phyloP scores from a whole-genome alignment of 306 rosid species.

The Boehmeria nivea region DNA sequence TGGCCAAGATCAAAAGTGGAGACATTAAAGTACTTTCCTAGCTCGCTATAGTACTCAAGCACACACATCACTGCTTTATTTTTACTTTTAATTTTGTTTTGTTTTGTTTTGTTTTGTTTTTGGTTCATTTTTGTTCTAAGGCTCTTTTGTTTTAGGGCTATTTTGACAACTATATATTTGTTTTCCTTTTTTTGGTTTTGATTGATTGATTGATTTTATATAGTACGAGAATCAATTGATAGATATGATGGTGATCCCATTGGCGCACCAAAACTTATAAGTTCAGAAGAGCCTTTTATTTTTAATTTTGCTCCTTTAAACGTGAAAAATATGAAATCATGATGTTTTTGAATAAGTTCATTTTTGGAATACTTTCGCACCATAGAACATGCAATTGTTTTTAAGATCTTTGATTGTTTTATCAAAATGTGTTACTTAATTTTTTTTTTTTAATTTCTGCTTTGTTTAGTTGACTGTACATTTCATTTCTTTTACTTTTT shows the following conservation, averaged over 20 bases:
- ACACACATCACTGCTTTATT: background rate
- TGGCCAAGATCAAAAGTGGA: slow-evolving; percentile 81
- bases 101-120: slow-evolving; percentile 4
- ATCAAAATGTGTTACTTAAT: no score
- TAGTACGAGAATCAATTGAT: slow-evolving; percentile 11
- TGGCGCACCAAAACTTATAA: slow-evolving; percentile 1
- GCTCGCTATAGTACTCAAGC: background rate
- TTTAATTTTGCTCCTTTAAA: no score
- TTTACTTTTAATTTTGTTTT: background rate
- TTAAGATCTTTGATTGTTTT: no score
- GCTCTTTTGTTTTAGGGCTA: slow-evolving; percentile 13
- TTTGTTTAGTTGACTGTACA: no score
- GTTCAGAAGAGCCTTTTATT: background rate
- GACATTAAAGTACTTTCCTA: slow-evolving; percentile 64
- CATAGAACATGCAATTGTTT: background rate
- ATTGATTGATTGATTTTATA: slow-evolving; percentile 1
- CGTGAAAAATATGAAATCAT: background rate
- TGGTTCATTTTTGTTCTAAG: background rate
- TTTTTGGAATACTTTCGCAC: background rate
- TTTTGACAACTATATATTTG: slow-evolving; percentile 2
- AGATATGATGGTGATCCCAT: slow-evolving; percentile 8
- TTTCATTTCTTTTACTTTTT: no score
- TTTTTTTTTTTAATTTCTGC: no score
- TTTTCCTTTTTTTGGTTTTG: background rate
- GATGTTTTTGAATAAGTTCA: slow-evolving; percentile 3